Evolutionary conservation across 192 early-diverging fungal genomes (phyloP).

Genomic region (Powellomyces hirtus): DNA sequence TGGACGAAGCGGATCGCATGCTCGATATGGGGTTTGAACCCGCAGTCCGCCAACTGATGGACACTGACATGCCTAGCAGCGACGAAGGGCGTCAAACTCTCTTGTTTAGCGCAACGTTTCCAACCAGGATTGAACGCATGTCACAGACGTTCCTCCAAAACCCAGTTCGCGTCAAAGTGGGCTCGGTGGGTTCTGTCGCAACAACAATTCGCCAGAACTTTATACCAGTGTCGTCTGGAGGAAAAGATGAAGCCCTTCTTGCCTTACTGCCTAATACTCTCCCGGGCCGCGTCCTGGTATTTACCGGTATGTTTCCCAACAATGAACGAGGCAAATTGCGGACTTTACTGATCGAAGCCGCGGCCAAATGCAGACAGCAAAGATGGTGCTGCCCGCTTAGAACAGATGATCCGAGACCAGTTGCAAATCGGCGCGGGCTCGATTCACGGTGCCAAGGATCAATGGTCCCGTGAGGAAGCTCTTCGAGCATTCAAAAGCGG

Average conservation of each 20-base stretch:
- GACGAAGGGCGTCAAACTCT: slow-evolving; percentile 77
- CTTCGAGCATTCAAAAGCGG: slow-evolving; percentile 88
- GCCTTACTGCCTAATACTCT: neutral
- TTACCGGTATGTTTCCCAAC: slow-evolving; percentile 37
- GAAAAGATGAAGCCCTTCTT: slow-evolving; percentile 70
- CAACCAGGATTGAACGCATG: slow-evolving; percentile 67
- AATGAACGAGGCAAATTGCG: too few species aligned
- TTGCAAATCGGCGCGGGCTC: slow-evolving; percentile 58
- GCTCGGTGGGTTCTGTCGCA: slow-evolving; percentile 82
- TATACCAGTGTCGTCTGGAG: slow-evolving; percentile 66
- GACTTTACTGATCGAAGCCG: too few species aligned
- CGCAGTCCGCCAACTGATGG: slow-evolving; percentile 61
- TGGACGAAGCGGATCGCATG: slow-evolving; percentile 99
- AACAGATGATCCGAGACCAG: slow-evolving; percentile 25
- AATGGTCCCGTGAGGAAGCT: slow-evolving; percentile 94
- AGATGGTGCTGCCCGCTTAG: slow-evolving; percentile 44
- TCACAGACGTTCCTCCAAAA: slow-evolving; percentile 80
- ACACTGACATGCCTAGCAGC: slow-evolving; percentile 12
- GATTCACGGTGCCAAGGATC: slow-evolving; percentile 95
- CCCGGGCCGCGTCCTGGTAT: slow-evolving; percentile 49
- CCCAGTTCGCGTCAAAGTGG: slow-evolving; percentile 70
- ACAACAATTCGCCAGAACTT: slow-evolving; percentile 86
- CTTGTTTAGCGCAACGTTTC: slow-evolving; percentile 98
- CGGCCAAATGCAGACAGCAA: slow-evolving; percentile 37
- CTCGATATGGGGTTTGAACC: slow-evolving; percentile 99